phyloP scores from a whole-genome alignment of 371 early-diverging fungal genomes.

The Mortierella sp. region DNA sequence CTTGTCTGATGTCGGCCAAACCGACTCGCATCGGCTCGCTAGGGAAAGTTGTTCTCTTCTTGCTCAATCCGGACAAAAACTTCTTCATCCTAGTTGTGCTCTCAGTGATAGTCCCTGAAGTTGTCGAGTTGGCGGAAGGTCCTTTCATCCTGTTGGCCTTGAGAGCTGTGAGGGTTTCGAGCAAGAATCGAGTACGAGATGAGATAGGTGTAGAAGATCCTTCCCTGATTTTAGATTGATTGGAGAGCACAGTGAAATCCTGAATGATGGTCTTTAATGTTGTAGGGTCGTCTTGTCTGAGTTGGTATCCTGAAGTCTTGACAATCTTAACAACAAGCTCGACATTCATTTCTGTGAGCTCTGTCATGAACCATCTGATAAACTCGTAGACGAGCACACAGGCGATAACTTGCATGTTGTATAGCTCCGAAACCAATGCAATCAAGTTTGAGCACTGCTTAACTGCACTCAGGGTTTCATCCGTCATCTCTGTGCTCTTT shows the following conservation, averaged over 20 bases:
- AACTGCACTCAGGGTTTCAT: conserved; percentile 60
- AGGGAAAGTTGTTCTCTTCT: conserved; percentile 68
- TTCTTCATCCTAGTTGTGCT: conserved; percentile 83
- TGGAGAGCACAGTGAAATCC: conserved; percentile 42
- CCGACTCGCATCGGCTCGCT: conserved; percentile 88
- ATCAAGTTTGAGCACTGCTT: conserved; percentile 85
- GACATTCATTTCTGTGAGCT: conserved; percentile 84
- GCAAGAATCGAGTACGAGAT: conserved; percentile 90
- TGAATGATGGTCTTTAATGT: conserved; percentile 89
- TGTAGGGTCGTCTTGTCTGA: conserved; percentile 93
- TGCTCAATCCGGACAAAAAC: conserved; percentile 78
- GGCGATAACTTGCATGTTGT: conserved; percentile 91
- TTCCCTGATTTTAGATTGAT: conserved; percentile 29
- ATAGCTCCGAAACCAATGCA: conserved; percentile 85
- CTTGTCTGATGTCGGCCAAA: conserved; percentile 87
- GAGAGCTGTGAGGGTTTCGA: conserved; percentile 91
- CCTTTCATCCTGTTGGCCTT: conserved; percentile 93
- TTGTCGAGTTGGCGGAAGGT: conserved; percentile 63
- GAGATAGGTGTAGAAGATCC: conserved; percentile 27
- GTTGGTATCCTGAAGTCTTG: conserved; percentile 86
- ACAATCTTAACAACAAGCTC: conserved; percentile 90
- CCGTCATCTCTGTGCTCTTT: conserved; percentile 61
- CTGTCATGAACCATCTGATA: conserved; percentile 74
- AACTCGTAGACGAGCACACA: conserved; percentile 91
- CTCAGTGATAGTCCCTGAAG: conserved; percentile 66